Conservation (phyloP, 2,329 filamentous ascomycete species). For the Drechmeria coniospora region DNA sequence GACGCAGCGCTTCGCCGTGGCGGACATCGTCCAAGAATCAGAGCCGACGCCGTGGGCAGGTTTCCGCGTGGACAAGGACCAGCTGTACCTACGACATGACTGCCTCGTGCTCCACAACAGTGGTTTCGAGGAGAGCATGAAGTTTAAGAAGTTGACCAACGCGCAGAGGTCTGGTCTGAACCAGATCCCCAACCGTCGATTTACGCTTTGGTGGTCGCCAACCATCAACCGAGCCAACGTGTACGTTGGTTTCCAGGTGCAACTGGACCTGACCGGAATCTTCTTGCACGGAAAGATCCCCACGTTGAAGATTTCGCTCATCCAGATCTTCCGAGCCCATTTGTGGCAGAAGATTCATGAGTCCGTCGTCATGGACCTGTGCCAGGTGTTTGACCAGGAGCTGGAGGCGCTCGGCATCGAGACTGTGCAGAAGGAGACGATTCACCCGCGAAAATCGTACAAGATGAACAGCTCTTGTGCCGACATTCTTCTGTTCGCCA, state of each 20-base stretch:
- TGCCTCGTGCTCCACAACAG: too few species aligned
- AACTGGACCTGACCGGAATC: constrained; percentile 92
- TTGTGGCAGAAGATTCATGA: constrained; percentile 99
- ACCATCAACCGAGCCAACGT: constrained; percentile 94
- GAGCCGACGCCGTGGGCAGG: too few species aligned
- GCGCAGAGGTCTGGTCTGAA: constrained; percentile 93
- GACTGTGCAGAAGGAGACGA: constrained; percentile 96
- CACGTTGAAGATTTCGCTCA: constrained; percentile 91
- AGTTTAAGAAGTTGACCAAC: constrained; percentile 98
- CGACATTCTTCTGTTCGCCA: constrained; percentile 91
- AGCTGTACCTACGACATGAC: too few species aligned
- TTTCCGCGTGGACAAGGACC: too few species aligned
- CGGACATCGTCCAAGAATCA: too few species aligned
- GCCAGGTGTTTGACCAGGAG: constrained; percentile 96
- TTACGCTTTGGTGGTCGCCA: constrained; percentile 93
- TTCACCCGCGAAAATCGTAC: constrained; percentile 97
- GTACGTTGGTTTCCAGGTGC: constrained; percentile 98
- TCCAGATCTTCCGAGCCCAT: constrained; percentile 98
- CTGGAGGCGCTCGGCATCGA: constrained; percentile 91
- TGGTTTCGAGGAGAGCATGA: constrained; percentile 57
- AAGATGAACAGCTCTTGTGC: constrained; percentile 99
- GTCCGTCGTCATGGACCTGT: constrained; percentile 96
- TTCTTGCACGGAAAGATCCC: constrained; percentile 99
- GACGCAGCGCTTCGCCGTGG: too few species aligned
- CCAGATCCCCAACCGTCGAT: constrained; percentile 96